Conservation (phyloP, 306 rosid genomes). For the Trifolium repens region DNA sequence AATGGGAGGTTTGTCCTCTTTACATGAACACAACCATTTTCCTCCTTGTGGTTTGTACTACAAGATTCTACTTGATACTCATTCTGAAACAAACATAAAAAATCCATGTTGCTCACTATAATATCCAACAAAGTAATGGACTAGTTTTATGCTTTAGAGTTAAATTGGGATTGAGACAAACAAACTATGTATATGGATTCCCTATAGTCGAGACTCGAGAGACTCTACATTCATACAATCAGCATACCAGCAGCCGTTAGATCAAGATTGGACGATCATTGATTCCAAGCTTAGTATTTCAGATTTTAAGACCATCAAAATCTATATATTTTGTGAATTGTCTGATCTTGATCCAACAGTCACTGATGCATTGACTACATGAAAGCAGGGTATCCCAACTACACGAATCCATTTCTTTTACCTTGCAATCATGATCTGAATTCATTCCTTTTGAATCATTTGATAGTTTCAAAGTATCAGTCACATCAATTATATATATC, state of each 20-base stretch:
- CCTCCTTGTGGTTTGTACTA: constrained; percentile 19
- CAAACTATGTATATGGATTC: background rate
- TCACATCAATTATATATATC: constrained; percentile 61
- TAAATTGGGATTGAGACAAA: background rate
- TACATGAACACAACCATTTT: constrained; percentile 44
- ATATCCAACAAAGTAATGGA: background rate
- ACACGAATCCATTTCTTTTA: constrained; percentile 28
- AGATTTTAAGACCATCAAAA: too few relatives aligned
- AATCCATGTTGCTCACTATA: background rate
- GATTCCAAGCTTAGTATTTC: background rate
- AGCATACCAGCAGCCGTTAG: background rate
- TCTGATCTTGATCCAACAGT: background rate
- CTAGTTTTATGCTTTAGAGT: background rate
- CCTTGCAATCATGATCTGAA: constrained; percentile 52
- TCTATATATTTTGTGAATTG: background rate
- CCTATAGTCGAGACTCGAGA: too few relatives aligned
- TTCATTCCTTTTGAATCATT: constrained; percentile 14
- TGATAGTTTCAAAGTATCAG: constrained; percentile 51
- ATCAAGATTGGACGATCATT: background rate
- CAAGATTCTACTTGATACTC: constrained; percentile 66
- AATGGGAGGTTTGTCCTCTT: constrained; percentile 46
- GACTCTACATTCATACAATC: background rate
- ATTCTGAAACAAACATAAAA: constrained; percentile 43
- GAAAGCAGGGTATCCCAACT: too few relatives aligned
- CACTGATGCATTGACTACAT: background rate